Base-by-base conservation (phyloP, 306 rosid genomes). In the Leucaena leucocephala region DNA sequence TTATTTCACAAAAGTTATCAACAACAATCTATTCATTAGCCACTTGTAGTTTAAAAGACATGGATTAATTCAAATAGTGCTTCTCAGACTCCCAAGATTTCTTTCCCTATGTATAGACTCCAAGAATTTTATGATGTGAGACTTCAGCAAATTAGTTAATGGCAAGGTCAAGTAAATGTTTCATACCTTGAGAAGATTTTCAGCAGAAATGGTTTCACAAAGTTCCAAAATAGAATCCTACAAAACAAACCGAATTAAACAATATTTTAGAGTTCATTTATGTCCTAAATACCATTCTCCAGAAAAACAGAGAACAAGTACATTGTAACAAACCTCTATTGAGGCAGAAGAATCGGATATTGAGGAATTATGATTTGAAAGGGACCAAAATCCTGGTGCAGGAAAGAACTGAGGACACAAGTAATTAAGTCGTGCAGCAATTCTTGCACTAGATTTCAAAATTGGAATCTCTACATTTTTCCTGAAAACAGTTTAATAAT, bases 401-500 rank as follows among this genome's bases (percentile, higher is more conserved):
- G 98, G 98, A 82, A 95, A 95, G 86, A 95, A 89, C 87, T 72
- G 97, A 82, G 98, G 98, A 78, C 98, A 95, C 59, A 95, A 77
- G 80, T 91, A 93, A 76, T 91, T 92, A 35, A 94, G 97, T 67
- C 91, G 88, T 16, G 97, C 83, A 66, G 96, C 84, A 79, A 90
- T 71, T 85, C 91, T 90, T 71, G 98, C 98, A 83, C 98, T 92
- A 2, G 98, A 57, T 82, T 88, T 92, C 79, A 95, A 87, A 85
- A 95, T 88, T 63, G 98, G 98, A 82, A 92, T 88, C 78, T 85
- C 88, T 54, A 86, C 83, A 76, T 95, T 95, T 85, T 87, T 91
- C 87, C 98, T 95, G 90, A 14, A 85, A 78, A 76, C 82, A 83
- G 63, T 61, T 75, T 12, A 68, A 71, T 67, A 48, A 78, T 59